Base-by-base conservation (phyloP, 768 basidiomycete species). In the Porpolomopsis calyptriformis region DNA sequence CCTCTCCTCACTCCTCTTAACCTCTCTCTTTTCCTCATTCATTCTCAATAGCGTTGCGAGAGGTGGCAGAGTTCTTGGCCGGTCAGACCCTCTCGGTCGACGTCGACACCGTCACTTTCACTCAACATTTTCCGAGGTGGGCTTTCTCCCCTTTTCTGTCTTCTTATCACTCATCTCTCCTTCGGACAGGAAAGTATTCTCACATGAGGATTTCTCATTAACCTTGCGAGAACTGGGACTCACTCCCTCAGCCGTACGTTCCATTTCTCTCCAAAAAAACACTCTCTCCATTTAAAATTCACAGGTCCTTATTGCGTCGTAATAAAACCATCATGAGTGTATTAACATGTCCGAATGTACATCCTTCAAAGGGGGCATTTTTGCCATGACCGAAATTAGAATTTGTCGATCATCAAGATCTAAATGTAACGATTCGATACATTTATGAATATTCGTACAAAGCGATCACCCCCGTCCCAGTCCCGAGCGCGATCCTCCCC, bases 11-110 rank as follows among this genome's bases (percentile, higher is more conserved):
- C 27, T 37, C 11, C 23, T 20, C 23, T 24, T 8, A n/a, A 24
- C 5, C 35, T 26, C 35, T 14, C 43, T 42, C 39, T 16, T 18
- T 43, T 27, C 2, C 14, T 37, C 22, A 23, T 18, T 35, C 11
- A 10, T 22, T 27, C 6, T 24, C 14, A 12, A 39, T 54, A 93
- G 91, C 85, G 2, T 69, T 96, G 39, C 72, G 74, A 0, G 85
- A 85, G 53, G 90, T 94, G 1, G 90, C 91, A 18, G 90, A 94
- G 64, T 93, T 71, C 59, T 61, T 94, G 25, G 91, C 89, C 3
- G 77, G 76, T 0, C 90, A 94, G 62, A 72, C 70, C 20, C 58
- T 85, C 25, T 55, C 62, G 1, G 75, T 89, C 18, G 77, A 82
- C 54, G 85, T 84, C 11, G 87, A 90, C 25, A 84, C 82, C 0